Evolutionary conservation across 2,329 filamentous ascomycete species (phyloP), one percentile per base, ranked within the genome.

Genomic region (Gliomastix tumulicola): DNA sequence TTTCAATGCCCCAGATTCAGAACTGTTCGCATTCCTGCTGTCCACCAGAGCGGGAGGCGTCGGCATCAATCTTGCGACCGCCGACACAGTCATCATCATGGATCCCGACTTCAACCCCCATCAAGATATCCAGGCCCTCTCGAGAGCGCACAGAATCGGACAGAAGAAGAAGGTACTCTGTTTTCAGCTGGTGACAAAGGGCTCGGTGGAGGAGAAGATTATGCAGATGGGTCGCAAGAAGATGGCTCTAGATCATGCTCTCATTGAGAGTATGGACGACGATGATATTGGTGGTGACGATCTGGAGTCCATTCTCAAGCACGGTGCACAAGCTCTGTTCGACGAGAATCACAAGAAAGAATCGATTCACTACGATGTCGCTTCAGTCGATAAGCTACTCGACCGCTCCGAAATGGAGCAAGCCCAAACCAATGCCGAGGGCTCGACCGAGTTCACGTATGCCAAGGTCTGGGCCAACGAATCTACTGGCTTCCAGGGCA

Each of bases 41-140:
- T 97, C 90, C 0, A 98, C 94, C 4, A 82, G 92, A 44, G 89
- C 94, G 15, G 92, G 92, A 37, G 92, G 94, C 50, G 90, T 98
- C 1, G 94, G 92, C 13, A 98, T 98, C 66, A 98, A 98, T 54
- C 71, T 98, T 38, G 92, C 92, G 1, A 95, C 89, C 7, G 92
- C 92, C 4, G 92, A 98, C 53, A 98, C 92, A 0, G 94, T 98
- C 42, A 96, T 98, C 45, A 96, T 98, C 46, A 79, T 97, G 46
- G 89, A 98, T 49, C 88, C 88, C 0, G 92, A 98, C 54, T 97
- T 94, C 68, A 98, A 98, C 43, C 92, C 92, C 1, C 92, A 98
- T 53, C 92, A 98, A 59, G 94, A 98, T 51, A 84, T 98, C 28
- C 92, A 98, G 57, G 92, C 92, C 1, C 71, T 98, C 21, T 94